Base-by-base conservation (phyloP, 2,329 filamentous ascomycete species). In the Pseudocercospora cruenta region DNA sequence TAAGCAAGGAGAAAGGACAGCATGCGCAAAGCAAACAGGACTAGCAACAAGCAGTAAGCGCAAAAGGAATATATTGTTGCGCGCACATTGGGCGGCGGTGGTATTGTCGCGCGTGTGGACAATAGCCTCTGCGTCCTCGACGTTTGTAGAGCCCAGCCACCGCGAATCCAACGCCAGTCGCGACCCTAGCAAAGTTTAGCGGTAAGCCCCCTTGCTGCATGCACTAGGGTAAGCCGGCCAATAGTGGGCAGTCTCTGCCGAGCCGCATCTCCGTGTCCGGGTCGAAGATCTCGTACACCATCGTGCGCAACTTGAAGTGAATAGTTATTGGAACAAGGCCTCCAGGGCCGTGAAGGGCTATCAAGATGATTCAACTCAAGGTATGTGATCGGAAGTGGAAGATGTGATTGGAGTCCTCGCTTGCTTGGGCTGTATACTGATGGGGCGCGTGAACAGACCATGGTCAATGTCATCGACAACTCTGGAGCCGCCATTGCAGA, bases 381-480 rank as follows among this genome's bases (percentile, higher is more conserved):
- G 78, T 79, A 69, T 36, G 54, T 26, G 14, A 47, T 16, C 31
- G 49, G 12, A 7, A 16, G 10, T 9, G 28, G 2, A 26, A 14
- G 21, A 22, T 22, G 14, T 6, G 3, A 26, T 21, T 22, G 24
- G 10, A 1, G 14, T 19, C 3, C 14, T 10, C 21, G 51, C 51
- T n/a, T 26, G 24, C 47, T 51, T 1, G 3, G n/a, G 19, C 47
- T 51, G 19, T 24, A 51, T 26, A 51, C 47, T 51, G 19, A 57
- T 57, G 26, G 26, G 1, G 10, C 3, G n/a, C 53, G 26, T 8
- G 28, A 31, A n/a, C 73, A 97, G 95, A 91, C 94, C 79, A 93
- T 99, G 88, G 88, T 99, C 76, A 97, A 95, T 83, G 98, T 95
- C 90, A 98, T 99, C 88, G 95, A 99, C 90, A 99, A 97, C 85